A percentile compares a stretch with the other conserved stretches of the same genome.
Evolutionary conservation across 805 yeast genomes (phyloP).

Genomic region (Kurtzmaniella cleridarum): DNA sequence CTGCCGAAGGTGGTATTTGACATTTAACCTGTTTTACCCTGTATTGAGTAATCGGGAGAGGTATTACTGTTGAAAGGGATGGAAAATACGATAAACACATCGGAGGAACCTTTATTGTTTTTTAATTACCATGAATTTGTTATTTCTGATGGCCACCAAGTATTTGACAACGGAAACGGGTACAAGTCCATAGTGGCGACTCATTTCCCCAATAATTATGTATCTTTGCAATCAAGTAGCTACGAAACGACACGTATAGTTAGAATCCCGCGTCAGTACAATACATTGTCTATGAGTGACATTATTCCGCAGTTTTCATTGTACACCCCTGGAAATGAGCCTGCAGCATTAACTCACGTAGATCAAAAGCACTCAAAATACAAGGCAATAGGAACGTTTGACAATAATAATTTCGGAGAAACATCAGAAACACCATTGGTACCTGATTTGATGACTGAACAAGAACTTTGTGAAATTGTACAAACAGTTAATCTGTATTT

Average conservation of each 20-base stretch:
- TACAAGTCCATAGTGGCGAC: constrained; percentile 44
- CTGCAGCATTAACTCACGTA: constrained; percentile 44
- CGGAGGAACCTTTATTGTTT: constrained; percentile 23
- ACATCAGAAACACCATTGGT: constrained; percentile 47
- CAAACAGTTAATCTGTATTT: constrained; percentile 38
- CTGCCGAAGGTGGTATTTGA: too few species aligned
- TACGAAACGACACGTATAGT: constrained; percentile 50
- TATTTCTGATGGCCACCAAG: constrained; percentile 23
- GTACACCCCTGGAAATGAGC: constrained; percentile 54
- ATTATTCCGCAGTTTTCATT: constrained; percentile 52
- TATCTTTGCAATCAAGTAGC: constrained; percentile 18
- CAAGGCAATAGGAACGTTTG: constrained; percentile 24
- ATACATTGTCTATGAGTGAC: constrained; percentile 23
- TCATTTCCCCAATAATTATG: constrained; percentile 63
- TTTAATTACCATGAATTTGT: constrained; percentile 68
- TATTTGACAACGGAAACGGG: constrained; percentile 7
- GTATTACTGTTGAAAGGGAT: too few species aligned
- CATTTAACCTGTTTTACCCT: too few species aligned
- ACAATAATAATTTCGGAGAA: constrained; percentile 44
- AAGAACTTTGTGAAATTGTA: constrained; percentile 41
- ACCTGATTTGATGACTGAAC: constrained; percentile 17
- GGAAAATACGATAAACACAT: background rate
- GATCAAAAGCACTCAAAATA: background rate
- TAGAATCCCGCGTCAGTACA: constrained; percentile 53
- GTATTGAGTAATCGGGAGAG: too few species aligned